Base-by-base conservation (phyloP, 2,329 filamentous ascomycete genomes). In the Curvularia hawaiiensis region DNA sequence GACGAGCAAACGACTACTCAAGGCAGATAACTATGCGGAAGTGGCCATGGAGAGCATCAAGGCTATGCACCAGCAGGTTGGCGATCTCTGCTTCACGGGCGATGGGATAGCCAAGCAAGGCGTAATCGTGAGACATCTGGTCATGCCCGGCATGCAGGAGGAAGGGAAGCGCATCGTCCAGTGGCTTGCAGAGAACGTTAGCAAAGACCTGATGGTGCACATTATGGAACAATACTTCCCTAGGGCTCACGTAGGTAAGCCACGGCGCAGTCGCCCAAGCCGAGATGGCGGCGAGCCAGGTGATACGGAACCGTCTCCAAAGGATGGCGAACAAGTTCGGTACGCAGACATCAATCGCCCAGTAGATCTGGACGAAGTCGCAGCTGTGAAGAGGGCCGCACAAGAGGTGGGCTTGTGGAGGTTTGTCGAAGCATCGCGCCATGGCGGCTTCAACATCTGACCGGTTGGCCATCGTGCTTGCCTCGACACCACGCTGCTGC, bases 201-300 rank as follows among this genome's bases (percentile, higher is more conserved):
- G 89, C 3, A 83, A 79, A 54, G 90, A 95, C 73, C 82, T 90
- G 43, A 94, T 93, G 75, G 84, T 95, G 58, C 89, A 96, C 71
- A 88, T 96, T 63, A 95, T 95, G 91, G 91, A 96, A 76, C 91
- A 96, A 76, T 95, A 95, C 70, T 87, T 87, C 61, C 91, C 91
- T 0, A 85, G 90, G 62, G 91, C 90, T 0, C 87, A 96, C 73
- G 91, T 96, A 0, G 91, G 91, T 3, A 94, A 92, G 78, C 79
- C 80, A 52, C 85, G 63, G 20, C 67, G 72, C 20, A 56, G 64
- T 26, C 55, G 40, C 22, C n/a, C 39, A 26, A 35, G 31, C 80
- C 55, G 67, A 56, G 71, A 70, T 67, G 58, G 70, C 33, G 33
- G 33, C 33, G 33, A 35, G 14, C 12, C 33, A 35, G 33, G 7